Evolutionary conservation across 2,329 filamentous ascomycete genomes (phyloP).

Genomic region (Alternaria burnsii): DNA sequence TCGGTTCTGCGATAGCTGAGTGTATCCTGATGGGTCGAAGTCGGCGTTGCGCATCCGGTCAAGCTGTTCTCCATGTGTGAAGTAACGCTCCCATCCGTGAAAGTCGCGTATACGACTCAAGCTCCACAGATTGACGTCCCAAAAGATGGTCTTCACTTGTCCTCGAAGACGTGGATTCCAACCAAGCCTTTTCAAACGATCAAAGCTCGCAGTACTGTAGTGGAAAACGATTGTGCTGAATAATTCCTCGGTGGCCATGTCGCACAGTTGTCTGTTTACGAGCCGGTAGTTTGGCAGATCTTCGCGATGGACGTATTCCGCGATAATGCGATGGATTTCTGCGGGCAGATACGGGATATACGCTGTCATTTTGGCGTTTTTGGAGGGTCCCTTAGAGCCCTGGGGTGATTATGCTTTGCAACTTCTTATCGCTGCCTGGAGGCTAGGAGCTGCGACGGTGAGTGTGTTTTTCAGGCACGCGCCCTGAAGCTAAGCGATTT

Average conservation of each 20-base stretch:
- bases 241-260: conserved; percentile 12
- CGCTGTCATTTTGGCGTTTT: background rate
- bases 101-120: conserved; percentile 5
- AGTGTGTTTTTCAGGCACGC: background rate
- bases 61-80: background rate
- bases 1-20: conserved; percentile 4
- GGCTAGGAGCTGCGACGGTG: background rate
- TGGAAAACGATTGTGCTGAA: conserved; percentile 23
- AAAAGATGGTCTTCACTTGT: conserved; percentile 16
- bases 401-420: background rate
- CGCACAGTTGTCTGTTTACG: conserved; percentile 9
- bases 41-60: background rate
- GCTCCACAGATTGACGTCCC: conserved; percentile 21
- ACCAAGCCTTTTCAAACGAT: conserved; percentile 15
- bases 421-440: background rate
- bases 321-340: conserved; percentile 21
- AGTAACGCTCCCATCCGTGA: conserved; percentile 20
- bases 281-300: conserved; percentile 26
- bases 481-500: background rate
- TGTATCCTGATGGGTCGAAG: background rate
- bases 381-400: background rate
- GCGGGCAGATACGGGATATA: conserved; percentile 18
- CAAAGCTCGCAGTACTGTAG: conserved; percentile 14
- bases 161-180: conserved; percentile 10
- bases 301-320: conserved; percentile 10